Percentiles rank a stretch among this genome's conserved stretches.
These are phyloP conservation scores for Fusarium longipes DNA, from an alignment of 2,329 filamentous ascomycete genomes.

Conservation along the genomic window DNA sequence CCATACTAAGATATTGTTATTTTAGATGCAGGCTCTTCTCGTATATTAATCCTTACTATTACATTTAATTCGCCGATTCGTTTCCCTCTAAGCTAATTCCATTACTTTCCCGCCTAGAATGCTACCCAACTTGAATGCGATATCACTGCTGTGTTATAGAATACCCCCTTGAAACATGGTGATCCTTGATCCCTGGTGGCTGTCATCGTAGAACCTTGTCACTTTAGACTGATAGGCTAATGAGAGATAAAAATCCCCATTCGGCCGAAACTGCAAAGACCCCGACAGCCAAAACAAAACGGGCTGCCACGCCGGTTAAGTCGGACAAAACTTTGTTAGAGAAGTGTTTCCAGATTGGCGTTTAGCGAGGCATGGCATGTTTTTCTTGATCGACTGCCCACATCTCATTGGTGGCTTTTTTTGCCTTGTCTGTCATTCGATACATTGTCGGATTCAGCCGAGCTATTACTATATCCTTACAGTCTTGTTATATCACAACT, in stretches of 20 bases:
- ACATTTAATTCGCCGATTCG: not conserved
- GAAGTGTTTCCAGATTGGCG: constrained; percentile 10
- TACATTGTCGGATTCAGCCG: constrained; percentile 17
- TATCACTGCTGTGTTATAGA: not conserved
- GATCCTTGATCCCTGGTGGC: not conserved
- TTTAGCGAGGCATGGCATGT: not conserved
- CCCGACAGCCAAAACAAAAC: not conserved
- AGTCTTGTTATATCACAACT: not conserved
- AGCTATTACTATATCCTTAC: not conserved
- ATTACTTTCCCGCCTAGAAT: not conserved
- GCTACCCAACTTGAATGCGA: not conserved
- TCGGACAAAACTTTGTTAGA: constrained; percentile 7
- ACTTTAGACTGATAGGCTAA: not conserved
- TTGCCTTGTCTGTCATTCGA: not conserved
- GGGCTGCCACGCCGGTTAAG: not conserved
- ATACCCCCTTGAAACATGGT: not conserved
- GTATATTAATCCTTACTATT: not conserved
- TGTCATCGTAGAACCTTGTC: not conserved
- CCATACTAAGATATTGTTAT: not conserved
- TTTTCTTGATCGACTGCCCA: not conserved
- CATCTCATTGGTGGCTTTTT: not conserved
- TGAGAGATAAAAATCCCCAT: not conserved
- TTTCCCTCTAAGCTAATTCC: not conserved
- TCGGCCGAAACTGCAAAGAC: constrained; percentile 3
- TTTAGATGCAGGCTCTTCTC: not conserved